Evolutionary conservation across 345 rosid genomes (phyloP), one percentile per base, ranked within the genome.

Genomic region (Acer saccharum): DNA sequence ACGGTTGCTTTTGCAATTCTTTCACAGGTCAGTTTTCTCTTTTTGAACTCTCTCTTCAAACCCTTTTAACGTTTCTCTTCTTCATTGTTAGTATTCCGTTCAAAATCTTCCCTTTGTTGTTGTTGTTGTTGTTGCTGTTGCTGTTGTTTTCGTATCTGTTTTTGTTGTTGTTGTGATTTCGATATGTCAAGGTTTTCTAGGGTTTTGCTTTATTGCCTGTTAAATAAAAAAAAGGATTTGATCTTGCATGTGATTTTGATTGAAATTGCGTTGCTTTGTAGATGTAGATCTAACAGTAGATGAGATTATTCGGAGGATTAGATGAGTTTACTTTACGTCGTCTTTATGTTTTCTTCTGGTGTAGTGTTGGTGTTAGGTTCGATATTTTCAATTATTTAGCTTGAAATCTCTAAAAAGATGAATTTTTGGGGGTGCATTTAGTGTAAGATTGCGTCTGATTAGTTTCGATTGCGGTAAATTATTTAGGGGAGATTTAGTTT

Each of bases 11-110:
- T 43, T 29, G 70, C 69, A 8, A 17, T 27, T 29, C n/a, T 29
- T 43, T 64, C 27, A 10, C 62, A 74, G 77, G 77, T 74, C 29
- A 64, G 70, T 74, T 48, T 46, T 46, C 13, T 1, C 39, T 35
- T 35, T 35, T 35, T 6, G 39, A 35, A 35, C 14, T 60, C 48
- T 48, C 8, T 25, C 27, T 65, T 44, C n/a, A 7, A 44, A 58
- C 20, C 63, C 25, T 44, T 21, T 68, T 1, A 12, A 18, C n/a
- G 20, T 18, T 18, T 20, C 64, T 60, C 27, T n/a, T 60, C 27
- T 20, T 20, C 64, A 60, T 9, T n/a, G 25, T 20, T 16, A 7
- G 2, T 60, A 7, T 6, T 20, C 21, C 27, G 25, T 60, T 6
- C 64, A 20, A 60, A 58, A 60, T 60, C 27, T n/a, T 18, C 3